Conservation (phyloP, 371 early-diverging fungal species). For the Actinomortierella ambigua region DNA sequence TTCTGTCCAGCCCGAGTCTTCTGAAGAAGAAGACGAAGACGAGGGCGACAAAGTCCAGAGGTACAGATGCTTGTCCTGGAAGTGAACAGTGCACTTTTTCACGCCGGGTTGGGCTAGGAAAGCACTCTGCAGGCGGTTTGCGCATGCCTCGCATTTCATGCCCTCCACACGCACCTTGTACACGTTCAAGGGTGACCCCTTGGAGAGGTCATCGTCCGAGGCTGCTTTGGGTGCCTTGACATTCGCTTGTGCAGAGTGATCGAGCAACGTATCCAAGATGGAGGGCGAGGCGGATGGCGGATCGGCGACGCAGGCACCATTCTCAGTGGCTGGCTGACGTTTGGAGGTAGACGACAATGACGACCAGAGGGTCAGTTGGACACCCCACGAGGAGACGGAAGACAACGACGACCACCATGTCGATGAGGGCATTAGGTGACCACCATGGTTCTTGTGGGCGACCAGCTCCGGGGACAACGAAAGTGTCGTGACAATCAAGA, state of each 20-base stretch:
- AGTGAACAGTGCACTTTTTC: conserved; percentile 45
- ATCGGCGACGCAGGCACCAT: not conserved
- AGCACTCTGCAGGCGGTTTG: conserved; percentile 51
- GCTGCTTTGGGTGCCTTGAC: too few relatives aligned
- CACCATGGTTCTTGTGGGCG: conserved; percentile 20
- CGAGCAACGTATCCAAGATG: too few relatives aligned
- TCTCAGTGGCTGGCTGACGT: not conserved
- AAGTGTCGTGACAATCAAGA: conserved; percentile 28
- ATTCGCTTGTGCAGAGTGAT: too few relatives aligned
- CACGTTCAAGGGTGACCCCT: conserved; percentile 4
- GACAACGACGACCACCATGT: conserved; percentile 9
- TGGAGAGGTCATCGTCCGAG: too few relatives aligned
- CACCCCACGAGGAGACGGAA: conserved; percentile 11
- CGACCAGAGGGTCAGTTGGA: not conserved
- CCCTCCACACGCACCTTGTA: conserved; percentile 51
- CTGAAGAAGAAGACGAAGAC: too few relatives aligned
- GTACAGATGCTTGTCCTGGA: conserved; percentile 22
- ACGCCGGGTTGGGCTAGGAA: conserved; percentile 40
- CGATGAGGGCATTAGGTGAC: not conserved
- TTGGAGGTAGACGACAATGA: not conserved
- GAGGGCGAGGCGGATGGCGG: not conserved
- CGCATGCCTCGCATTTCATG: conserved; percentile 58
- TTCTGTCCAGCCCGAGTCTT: too few relatives aligned
- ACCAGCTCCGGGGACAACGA: conserved; percentile 51
- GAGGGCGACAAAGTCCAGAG: too few relatives aligned